Percentiles rank a stretch among this genome's conserved stretches.
phyloP scores from a whole-genome alignment of 352 stramenopile species.

The Aphanomyces stellatus region DNA sequence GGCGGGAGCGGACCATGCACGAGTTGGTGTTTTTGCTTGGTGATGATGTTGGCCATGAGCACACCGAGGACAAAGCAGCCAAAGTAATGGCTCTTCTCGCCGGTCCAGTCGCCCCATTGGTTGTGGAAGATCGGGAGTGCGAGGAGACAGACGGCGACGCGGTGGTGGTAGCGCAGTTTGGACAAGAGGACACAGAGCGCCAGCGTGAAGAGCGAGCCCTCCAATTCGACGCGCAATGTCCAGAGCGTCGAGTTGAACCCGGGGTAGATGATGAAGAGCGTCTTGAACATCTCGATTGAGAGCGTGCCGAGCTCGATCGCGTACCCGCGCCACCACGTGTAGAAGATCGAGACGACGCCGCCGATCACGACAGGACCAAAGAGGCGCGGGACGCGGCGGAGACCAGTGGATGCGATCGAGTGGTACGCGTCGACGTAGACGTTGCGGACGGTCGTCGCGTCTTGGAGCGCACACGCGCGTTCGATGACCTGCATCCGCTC shows the following conservation, averaged over 20 bases:
- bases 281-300: background rate
- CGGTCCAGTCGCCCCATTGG: background rate
- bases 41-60: background rate
- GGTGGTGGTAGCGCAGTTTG: background rate
- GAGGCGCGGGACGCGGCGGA: background rate
- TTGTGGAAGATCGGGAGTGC: constrained; percentile 1
- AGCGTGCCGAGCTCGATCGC: background rate
- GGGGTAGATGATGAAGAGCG: background rate
- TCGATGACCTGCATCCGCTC: constrained; percentile 2
- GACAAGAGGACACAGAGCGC: background rate
- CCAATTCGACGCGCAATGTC: constrained; percentile 3
- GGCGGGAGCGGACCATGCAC: background rate
- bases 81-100: background rate
- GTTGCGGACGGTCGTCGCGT: background rate
- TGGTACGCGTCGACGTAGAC: background rate
- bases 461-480: background rate
- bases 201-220: background rate
- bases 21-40: background rate
- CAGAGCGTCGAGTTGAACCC: background rate
- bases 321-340: background rate
- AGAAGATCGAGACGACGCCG: background rate
- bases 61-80: constrained; percentile 1
- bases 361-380: background rate
- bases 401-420: background rate
- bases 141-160: background rate